Base-by-base conservation (phyloP, 495 filamentous ascomycete genomes). In the Cryomyces minteri region DNA sequence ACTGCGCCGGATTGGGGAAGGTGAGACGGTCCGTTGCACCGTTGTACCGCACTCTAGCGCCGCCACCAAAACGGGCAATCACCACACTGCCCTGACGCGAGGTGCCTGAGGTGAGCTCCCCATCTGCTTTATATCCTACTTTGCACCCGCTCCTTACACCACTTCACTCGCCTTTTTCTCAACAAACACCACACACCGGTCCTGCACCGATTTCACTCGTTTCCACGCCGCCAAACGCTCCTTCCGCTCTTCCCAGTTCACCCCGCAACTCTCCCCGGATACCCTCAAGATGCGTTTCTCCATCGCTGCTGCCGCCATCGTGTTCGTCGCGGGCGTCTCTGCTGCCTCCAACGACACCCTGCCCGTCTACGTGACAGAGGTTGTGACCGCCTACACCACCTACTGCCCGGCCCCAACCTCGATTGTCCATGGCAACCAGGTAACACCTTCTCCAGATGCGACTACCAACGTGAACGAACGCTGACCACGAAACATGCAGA, bases 221-320 rank as follows among this genome's bases (percentile, higher is more conserved):
- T 60, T 51, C 39, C 39, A 45, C 18, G 18, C 46, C 47, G 28
- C 37, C 32, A 18, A 45, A 7, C 33, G 12, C 18, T 25, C 18
- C 18, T 25, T 25, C 18, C 18, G 18, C 43, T 41, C 40, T 40
- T 36, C 50, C 39, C 40, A 43, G 45, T 12, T 43, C 48, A 51
- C 49, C 45, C 12, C 48, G 47, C 49, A 57, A 44, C 50, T 44
- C 40, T 32, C 40, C 39, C 8, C 3, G 6, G n/a, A 37, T 37
- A 54, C 54, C 51, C 55, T 74, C 80, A 88, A 81, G 62, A 94
- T 94, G 86, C 84, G 84, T 80, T 85, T 82, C 81, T 71, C 80
- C 55, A 58, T 65, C 54, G 59, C 68, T 61, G 68, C 74, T 62
- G 67, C 77, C 57, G 66, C 73, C 62, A 74, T 73, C 62, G 73